Base-by-base conservation (phyloP, 2,329 filamentous ascomycete genomes). In the Penicillium sp. region DNA sequence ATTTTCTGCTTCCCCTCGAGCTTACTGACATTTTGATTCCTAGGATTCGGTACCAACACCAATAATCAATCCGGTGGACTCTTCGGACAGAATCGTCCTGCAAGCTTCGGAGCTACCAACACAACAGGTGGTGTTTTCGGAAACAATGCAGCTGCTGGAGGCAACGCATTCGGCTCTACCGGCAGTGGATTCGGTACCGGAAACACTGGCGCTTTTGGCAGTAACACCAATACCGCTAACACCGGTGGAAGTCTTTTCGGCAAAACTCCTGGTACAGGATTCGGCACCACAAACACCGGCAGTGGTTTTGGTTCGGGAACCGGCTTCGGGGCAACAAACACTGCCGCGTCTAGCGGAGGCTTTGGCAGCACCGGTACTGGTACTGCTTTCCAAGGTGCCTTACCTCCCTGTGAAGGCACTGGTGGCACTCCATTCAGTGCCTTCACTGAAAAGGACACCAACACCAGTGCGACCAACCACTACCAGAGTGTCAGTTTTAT, bases 401-500 rank as follows among this genome's bases (percentile, higher is more conserved):
- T 76, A 33, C 71, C 77, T 52, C 68, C 76, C 13, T 74, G 73
- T 46, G 73, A 79, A 57, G 79, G 79, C 52, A 81, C 79, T 13
- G 77, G 74, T 26, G 68, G 71, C 53, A 78, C 76, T 5, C 77
- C 78, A 2, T 81, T 80, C 63, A 76, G 67, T 50, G 64, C 77
- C 5, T 76, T 72, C 45, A 74, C 70, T 6, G 79, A 81, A 59
- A 81, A 80, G 63, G 79, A 81, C 60, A 62, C 58, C 52, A 65
- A 64, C 45, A 68, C 69, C n/a, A 71, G 52, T 39, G 62, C 64
- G 10, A 80, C 71, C 50, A 80, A 77, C 58, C 70, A 77, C 56
- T 81, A 77, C 55, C 79, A 81, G 65, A 81, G 77, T 61, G 76
- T 81, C 62, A 75, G 68, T 24, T 79, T 79, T 54, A 78, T 79